Base-by-base conservation (phyloP, 164 flowering plant genomes). In the Brasenia schreberi region DNA sequence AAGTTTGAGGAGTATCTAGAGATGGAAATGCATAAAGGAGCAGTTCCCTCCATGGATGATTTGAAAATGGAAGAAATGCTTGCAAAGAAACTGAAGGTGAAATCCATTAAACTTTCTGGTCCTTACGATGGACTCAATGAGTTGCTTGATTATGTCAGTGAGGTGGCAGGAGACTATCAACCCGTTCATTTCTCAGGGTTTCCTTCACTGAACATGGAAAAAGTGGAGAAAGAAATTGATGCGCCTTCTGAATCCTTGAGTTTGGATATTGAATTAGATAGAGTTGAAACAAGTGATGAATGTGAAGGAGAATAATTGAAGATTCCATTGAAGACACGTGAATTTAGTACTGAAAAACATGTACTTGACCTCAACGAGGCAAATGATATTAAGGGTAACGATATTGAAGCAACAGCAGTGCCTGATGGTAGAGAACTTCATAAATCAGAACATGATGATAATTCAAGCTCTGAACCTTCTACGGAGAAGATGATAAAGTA, bases 21-120 rank as follows among this genome's bases (percentile, higher is more conserved):
- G 62, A 71, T 75, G 81, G 85, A 78, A 10, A 77, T 53, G 80
- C 66, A 73, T 5, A 72, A 66, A 62, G 77, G 71, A 52, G 67
- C 10, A 33, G 65, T 72, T 43, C 71, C 82, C 64, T 84, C 80
- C 0, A 72, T 85, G 64, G 84, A 85, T 53, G 98, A 90, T 81
- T 70, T 92, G 72, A 76, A 78, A 58, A 43, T 83, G 74, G 97
- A 90, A 79, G 82, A 80, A 74, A 84, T 73, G 69, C 90, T 92
- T 66, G 88, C 94, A 0, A 90, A 87, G 82, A 90, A 84, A 75
- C 85, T 92, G 61, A 90, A 85, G 70, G 85, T 88, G 59, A 90
- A 88, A 63, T 61, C 66, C 42, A 89, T 96, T 59, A 88, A 80
- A 73, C 69, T 87, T 63, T 59, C 77, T 14, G 94, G 89, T 44